Evolutionary conservation across 2,329 filamentous ascomycete species (phyloP), one percentile per base, ranked within the genome.

Genomic region (Cladosporium sp.): DNA sequence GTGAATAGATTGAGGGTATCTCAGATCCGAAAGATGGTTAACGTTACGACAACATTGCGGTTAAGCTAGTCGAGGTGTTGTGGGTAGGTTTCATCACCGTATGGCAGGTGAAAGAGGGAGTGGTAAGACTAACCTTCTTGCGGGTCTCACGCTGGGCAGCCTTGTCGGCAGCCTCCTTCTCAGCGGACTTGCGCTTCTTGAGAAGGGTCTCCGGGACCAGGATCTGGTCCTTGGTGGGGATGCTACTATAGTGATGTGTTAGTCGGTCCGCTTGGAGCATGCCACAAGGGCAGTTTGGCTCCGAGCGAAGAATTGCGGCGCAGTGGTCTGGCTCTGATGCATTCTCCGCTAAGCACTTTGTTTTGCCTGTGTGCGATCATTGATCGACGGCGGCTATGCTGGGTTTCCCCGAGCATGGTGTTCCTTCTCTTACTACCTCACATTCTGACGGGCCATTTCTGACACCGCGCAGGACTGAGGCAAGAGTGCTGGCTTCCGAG

Each of bases 11-110:
- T 32, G 58, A 71, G 51, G 56, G 46, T 58, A 67, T 70, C 70
- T 98, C 95, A 97, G 93, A 92, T 93, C 94, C 93, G 93, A 97
- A 97, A 97, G 93, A 96, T 96, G 92, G 92, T 96, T 92, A 89
- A 92, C 87, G 86, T 86, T 86, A 91, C 92, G 93, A 97, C 94
- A 96, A 86, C 95, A 99, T 96, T 80, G 95, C 91, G 82, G 71
- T 80, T 46, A 46, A 83, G 91, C 95, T 99, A 98, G 94, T 94
- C 91, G 92, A 90, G 83, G 66, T 71, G 58, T 64, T 82, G 81
- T 87, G 85, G 86, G 85, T 91, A 86, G 88, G 89, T 87, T 91
- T 91, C 92, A 98, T 98, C 94, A 98, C 85, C 79, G 79, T 73
- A 75, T 69, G 67, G 58, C 67, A 65, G 67, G 67, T 66, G 54